Conservation (phyloP, 2,329 filamentous ascomycete genomes). For the Diaporthe caulivora region DNA sequence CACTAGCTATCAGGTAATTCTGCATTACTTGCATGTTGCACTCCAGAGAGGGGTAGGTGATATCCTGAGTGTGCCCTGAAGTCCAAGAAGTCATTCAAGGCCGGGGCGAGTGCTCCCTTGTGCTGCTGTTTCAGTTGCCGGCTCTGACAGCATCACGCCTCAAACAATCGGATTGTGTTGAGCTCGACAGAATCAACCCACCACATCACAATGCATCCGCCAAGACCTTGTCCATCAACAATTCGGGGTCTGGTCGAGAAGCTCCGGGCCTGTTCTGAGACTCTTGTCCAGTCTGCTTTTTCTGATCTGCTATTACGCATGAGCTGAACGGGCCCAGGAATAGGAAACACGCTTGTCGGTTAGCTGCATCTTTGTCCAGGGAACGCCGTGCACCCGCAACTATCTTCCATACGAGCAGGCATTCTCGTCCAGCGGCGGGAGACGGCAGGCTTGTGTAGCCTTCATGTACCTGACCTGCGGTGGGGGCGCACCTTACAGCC, state of each 20-base stretch:
- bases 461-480: slow-evolving; percentile 36
- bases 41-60: slow-evolving; percentile 19
- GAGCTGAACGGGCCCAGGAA: slow-evolving; percentile 31
- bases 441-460: slow-evolving; percentile 36
- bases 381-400: slow-evolving; percentile 21
- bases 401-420: slow-evolving; percentile 28
- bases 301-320: slow-evolving; percentile 18
- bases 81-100: slow-evolving; percentile 13
- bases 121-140: slow-evolving; percentile 35
- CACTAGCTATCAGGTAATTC: neutral
- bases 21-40: neutral
- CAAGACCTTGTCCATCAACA: neutral
- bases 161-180: slow-evolving; percentile 1
- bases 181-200: neutral
- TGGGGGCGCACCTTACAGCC: slow-evolving; percentile 35
- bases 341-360: slow-evolving; percentile 30
- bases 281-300: slow-evolving; percentile 10
- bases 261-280: slow-evolving; percentile 1
- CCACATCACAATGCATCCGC: neutral
- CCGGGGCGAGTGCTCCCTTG: slow-evolving; percentile 12
- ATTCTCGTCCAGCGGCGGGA: slow-evolving; percentile 39
- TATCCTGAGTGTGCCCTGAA: neutral
- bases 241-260: slow-evolving; percentile 5
- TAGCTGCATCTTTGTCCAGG: slow-evolving; percentile 38
- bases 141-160: slow-evolving; percentile 30